These are phyloP conservation scores for Ogataea paradorogensis DNA, from an alignment of 805 yeast species.

Conservation along the genomic window DNA sequence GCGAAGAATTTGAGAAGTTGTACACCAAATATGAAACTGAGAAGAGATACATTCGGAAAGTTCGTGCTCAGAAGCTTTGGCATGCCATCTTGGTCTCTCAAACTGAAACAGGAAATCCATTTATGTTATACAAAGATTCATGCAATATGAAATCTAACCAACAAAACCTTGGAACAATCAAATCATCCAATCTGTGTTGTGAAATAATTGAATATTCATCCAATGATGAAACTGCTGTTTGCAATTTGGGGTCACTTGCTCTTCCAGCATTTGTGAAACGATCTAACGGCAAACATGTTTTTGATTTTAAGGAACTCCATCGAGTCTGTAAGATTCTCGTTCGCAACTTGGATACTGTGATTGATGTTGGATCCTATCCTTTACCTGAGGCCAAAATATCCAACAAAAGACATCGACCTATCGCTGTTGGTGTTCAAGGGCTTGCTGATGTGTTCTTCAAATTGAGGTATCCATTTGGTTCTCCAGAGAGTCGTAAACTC, in stretches of 20 bases:
- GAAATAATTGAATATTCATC: conserved; percentile 92
- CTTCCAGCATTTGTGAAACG: conserved; percentile 66
- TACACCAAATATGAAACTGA: conserved; percentile 72
- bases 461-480: conserved; percentile 82
- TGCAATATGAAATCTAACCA: conserved; percentile 88
- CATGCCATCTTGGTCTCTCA: conserved; percentile 84
- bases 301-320: conserved; percentile 75
- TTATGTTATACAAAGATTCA: conserved; percentile 89
- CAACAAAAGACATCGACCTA: conserved; percentile 82
- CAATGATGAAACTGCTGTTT: conserved; percentile 91
- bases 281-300: conserved; percentile 46
- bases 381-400: conserved; percentile 70
- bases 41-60: conserved; percentile 58
- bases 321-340: conserved; percentile 72
- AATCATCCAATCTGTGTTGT: conserved; percentile 91
- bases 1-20: conserved; percentile 73
- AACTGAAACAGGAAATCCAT: conserved; percentile 95
- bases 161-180: conserved; percentile 86
- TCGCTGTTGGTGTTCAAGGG: conserved; percentile 98
- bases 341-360: conserved; percentile 74
- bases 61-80: conserved; percentile 92
- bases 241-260: conserved; percentile 90
- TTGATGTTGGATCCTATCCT: conserved; percentile 85
- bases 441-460: conserved; percentile 84
- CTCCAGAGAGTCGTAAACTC: conserved; percentile 68